phyloP scores from a whole-genome alignment of 2,329 filamentous ascomycete genomes.

The Fusarium sp. region DNA sequence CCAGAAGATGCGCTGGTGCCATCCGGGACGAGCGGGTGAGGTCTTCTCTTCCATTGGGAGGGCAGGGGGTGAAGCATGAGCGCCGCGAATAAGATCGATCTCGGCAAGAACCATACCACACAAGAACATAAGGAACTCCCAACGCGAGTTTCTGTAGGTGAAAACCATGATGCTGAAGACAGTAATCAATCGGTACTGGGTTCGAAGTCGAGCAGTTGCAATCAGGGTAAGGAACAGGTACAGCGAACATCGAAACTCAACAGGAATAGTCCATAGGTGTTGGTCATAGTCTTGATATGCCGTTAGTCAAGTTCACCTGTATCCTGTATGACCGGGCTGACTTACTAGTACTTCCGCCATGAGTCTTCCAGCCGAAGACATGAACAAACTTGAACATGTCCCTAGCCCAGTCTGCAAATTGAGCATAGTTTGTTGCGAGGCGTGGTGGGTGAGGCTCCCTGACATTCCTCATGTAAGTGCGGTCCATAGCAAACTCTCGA shows the following conservation, averaged over 20 bases:
- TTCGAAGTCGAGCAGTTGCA: conserved; percentile 61
- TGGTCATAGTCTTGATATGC: conserved; percentile 60
- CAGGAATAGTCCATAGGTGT: conserved; percentile 72
- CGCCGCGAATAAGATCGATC: conserved; percentile 61
- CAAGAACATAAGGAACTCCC: conserved; percentile 68
- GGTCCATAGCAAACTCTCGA: conserved; percentile 58
- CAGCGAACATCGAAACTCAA: conserved; percentile 70
- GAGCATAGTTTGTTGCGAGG: conserved; percentile 52
- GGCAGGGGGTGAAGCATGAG: conserved; percentile 52
- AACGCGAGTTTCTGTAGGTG: conserved; percentile 60
- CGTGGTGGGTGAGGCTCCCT: conserved; percentile 60
- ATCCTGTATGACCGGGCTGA: background rate
- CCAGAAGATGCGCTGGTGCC: conserved; percentile 51
- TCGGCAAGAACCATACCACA: conserved; percentile 67
- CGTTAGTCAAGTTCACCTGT: background rate
- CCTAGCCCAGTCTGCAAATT: conserved; percentile 60
- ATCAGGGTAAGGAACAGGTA: conserved; percentile 66
- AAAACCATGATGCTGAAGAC: conserved; percentile 58
- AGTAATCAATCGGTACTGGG: conserved; percentile 56
- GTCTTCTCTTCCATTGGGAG: conserved; percentile 44
- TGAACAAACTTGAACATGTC: conserved; percentile 64
- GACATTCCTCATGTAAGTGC: conserved; percentile 59
- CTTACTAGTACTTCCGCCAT: conserved; percentile 60
- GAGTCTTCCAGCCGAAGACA: conserved; percentile 62
- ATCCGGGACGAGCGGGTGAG: conserved; percentile 1